Base-by-base conservation (phyloP, 805 yeast genomes). In the Candida glaebosa region DNA sequence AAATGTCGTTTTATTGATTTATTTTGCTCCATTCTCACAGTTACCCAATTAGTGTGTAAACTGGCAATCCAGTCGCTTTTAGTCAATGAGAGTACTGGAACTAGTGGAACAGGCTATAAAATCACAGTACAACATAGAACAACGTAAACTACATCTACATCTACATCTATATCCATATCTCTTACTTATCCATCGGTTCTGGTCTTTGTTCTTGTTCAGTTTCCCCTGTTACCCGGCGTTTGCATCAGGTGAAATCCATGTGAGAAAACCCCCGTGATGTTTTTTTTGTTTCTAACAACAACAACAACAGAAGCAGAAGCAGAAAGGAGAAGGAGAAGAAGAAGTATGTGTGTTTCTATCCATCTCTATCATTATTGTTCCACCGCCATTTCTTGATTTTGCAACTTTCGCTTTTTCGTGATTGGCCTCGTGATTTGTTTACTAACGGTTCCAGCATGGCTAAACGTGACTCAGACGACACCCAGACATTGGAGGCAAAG, bases 161-260 rank as follows among this genome's bases (percentile, higher is more conserved):
- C n/a, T n/a, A n/a, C n/a, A n/a, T n/a, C n/a, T n/a, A n/a, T n/a
- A n/a, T n/a, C n/a, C n/a, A 30, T 38, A 20, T 3, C 3, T 5
- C 14, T 6, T 10, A 10, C 22, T 18, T 15, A 17, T 36, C 38
- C n/a, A n/a, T n/a, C n/a, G n/a, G n/a, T n/a, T 19, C 10, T 37
- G 41, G 48, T 45, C 37, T 38, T 28, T 31, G 31, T 17, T 25
- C 7, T 22, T 35, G n/a, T n/a, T n/a, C n/a, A n/a, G n/a, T n/a
- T n/a, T n/a, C n/a, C n/a, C n/a, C n/a, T n/a, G n/a, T n/a, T 43
- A 38, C 41, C 15, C 15, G 31, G 24, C 34, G 34, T 26, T 34
- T 33, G 44, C 41, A 51, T 58, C 63, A 59, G 60, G 60, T 58
- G 64, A 54, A 51, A 44, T 46, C 48, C 64, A 54, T 57, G 61